Base-by-base conservation (phyloP, 176 grass and related monocot genomes). In the sorghum (Sorghum bicolor) region DNA sequence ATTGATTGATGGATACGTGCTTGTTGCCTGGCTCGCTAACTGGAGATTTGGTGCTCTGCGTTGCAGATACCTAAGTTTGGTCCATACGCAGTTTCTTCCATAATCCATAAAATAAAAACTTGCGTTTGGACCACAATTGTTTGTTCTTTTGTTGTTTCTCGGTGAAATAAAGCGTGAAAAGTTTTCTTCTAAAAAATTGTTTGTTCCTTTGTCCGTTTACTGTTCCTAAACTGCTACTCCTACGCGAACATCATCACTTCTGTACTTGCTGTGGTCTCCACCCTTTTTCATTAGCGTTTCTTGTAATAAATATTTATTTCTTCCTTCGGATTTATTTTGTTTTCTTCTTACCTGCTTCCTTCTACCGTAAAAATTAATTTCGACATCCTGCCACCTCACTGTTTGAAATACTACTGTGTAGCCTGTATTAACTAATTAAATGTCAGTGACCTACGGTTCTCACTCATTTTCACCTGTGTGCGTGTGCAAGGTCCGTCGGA, bases 401-500 rank as follows among this genome's bases (percentile, higher is more conserved):
- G n/a, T n/a, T 41, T 30, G 17, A 32, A 17, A 20, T 20, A 28
- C 53, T 20, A 26, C 55, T 58, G 9, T 60, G n/a, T 60, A 60
- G 55, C 7, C 26, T 30, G 31, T 45, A 9, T 45, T 22, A 53
- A 53, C 22, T 13, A 72, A 12, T 22, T 34, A 13, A 6, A 4
- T 76, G 34, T 29, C 16, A 26, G 12, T 19, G 15, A 15, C 60
- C 29, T 20, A 17, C 2, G 0, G 4, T 70, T 64, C 39, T 72
- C 67, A 52, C 38, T 47, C 30, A 28, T 60, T 60, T 38, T 67
- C 20, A 43, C 28, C 20, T 28, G 36, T 70, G 47, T 69, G 26
- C 37, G 3, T 76, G 66, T 28, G 50, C 85, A 86, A 83, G 80
- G 64, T 69, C 72, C 20, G 14, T 41, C 26, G 47, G 55, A 80